Percentiles rank a stretch among this genome's conserved stretches.
phyloP scores from a whole-genome alignment of 2,329 filamentous ascomycete genomes.

The Sporothrix euskadiensis region DNA sequence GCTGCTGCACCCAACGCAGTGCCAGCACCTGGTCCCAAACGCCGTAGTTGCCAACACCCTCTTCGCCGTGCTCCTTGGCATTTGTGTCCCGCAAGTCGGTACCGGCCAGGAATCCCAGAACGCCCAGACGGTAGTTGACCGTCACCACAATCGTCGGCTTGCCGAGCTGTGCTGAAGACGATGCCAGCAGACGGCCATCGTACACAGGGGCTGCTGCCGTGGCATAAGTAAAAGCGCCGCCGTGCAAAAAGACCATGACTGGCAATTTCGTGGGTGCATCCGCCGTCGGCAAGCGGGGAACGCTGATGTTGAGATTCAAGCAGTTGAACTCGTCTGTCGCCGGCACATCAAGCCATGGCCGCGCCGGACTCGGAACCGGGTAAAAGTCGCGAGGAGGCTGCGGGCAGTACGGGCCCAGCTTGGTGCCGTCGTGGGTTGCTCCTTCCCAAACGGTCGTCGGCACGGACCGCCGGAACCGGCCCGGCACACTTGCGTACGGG shows the following conservation, averaged over 20 bases:
- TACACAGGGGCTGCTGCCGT: constrained; percentile 21
- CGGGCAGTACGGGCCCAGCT: constrained; percentile 27
- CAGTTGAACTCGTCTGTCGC: constrained; percentile 23
- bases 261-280: neutral
- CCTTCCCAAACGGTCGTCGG: constrained; percentile 5
- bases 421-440: constrained; percentile 27
- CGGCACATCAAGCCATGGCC: constrained; percentile 28
- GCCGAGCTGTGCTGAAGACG: neutral
- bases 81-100: constrained; percentile 1
- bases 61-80: neutral
- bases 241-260: constrained; percentile 30
- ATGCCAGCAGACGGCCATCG: constrained; percentile 28
- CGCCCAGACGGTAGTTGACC: constrained; percentile 41
- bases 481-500: constrained; percentile 27
- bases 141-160: constrained; percentile 36
- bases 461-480: constrained; percentile 27
- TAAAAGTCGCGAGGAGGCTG: constrained; percentile 31
- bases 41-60: constrained; percentile 26
- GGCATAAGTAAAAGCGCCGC: constrained; percentile 28
- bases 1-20: constrained; percentile 27
- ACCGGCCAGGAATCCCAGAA: constrained; percentile 48
- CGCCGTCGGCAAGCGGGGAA: constrained; percentile 16
- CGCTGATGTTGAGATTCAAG: constrained; percentile 29
- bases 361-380: constrained; percentile 20
- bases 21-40: constrained; percentile 29